phyloP scores from a whole-genome alignment of 176 grass and related monocot species.

The Phoenix dactylifera region DNA sequence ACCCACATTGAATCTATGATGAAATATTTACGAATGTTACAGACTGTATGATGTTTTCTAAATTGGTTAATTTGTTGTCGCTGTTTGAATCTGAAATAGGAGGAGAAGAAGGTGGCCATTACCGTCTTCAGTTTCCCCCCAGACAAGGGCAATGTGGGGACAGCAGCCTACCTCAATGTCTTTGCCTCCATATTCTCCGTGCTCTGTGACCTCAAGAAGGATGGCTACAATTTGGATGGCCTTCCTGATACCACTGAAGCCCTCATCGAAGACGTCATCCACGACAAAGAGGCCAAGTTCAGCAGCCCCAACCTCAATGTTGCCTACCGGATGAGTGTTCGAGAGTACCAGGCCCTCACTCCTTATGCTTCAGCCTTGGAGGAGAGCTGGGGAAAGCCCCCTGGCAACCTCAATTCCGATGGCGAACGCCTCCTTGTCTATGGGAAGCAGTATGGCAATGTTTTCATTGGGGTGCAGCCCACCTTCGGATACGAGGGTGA shows the following conservation, averaged over 20 bases:
- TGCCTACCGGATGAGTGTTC: conserved; percentile 74
- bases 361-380: conserved; percentile 71
- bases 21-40: too few species aligned
- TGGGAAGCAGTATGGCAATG: conserved; percentile 91
- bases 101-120: conserved; percentile 71
- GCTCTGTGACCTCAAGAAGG: conserved; percentile 56
- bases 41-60: too few species aligned
- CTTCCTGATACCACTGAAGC: conserved; percentile 67
- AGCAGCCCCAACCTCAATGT: conserved; percentile 96
- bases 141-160: conserved; percentile 95
- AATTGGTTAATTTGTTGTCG: too few species aligned
- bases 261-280: conserved; percentile 90
- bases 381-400: conserved; percentile 97
- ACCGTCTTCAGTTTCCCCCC: conserved; percentile 99
- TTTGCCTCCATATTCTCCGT: conserved; percentile 90
- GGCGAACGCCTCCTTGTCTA: conserved; percentile 88
- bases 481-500: conserved; percentile 97
- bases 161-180: conserved; percentile 87
- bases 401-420: conserved; percentile 91
- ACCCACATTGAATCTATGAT: too few species aligned
- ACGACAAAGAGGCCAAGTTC: conserved; percentile 98
- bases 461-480: conserved; percentile 95
- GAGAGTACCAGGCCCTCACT: conserved; percentile 79
- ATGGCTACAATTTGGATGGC: conserved; percentile 79
- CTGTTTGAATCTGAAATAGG: conserved; percentile 24